Percentiles rank a stretch among this genome's conserved stretches.
phyloP scores from a whole-genome alignment of 2,329 filamentous ascomycete genomes.

The Fusarium sterilihyphosum region DNA sequence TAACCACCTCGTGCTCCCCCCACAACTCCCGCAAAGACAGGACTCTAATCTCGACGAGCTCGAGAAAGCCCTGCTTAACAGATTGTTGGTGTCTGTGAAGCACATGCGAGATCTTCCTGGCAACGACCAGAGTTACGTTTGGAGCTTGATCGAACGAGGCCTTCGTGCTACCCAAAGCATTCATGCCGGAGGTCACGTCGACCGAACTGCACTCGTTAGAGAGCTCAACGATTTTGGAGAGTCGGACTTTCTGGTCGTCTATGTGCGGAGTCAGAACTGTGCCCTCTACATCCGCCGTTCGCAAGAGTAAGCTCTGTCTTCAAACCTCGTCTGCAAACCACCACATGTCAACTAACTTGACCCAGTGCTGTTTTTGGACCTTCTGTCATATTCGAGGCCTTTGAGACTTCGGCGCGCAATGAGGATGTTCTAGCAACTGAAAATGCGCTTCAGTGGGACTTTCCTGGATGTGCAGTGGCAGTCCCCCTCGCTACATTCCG shows the following conservation, averaged over 20 bases:
- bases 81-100: slow-evolving; percentile 26
- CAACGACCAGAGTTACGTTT: slow-evolving; percentile 19
- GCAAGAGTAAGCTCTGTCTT: slow-evolving; percentile 39
- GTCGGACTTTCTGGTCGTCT: slow-evolving; percentile 31
- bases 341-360: background rate
- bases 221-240: slow-evolving; percentile 29
- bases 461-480: slow-evolving; percentile 64
- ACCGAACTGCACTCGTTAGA: slow-evolving; percentile 23
- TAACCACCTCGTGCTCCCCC: slow-evolving; percentile 40
- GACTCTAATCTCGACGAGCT: slow-evolving; percentile 27
- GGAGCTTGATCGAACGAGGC: slow-evolving; percentile 31
- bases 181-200: slow-evolving; percentile 26
- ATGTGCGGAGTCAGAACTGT: slow-evolving; percentile 46
- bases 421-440: slow-evolving; percentile 62
- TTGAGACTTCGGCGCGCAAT: slow-evolving; percentile 66
- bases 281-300: slow-evolving; percentile 44
- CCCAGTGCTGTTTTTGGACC: slow-evolving; percentile 37
- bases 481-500: slow-evolving; percentile 51
- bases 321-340: background rate
- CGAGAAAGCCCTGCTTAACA: slow-evolving; percentile 24
- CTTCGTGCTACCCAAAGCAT: slow-evolving; percentile 34
- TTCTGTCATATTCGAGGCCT: slow-evolving; percentile 60
- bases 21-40: slow-evolving; percentile 33
- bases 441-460: slow-evolving; percentile 65
- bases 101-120: slow-evolving; percentile 24